Evolutionary conservation across 148 eudicot genomes (phyloP).

Genomic region (Bassia scoparia): DNA sequence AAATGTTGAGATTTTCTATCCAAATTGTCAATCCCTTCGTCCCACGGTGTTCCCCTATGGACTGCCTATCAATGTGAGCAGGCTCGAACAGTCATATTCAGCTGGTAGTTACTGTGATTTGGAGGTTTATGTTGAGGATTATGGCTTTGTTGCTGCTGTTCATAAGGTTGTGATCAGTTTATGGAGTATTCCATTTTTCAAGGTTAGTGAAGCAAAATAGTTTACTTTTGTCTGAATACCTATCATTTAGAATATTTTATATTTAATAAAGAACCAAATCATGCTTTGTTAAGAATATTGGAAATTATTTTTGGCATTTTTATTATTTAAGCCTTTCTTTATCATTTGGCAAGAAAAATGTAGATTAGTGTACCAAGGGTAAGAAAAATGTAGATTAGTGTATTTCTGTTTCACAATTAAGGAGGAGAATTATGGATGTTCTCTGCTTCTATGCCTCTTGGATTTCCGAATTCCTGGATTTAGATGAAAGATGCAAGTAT

Average conservation of each 20-base stretch:
- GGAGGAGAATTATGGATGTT: too few relatives aligned
- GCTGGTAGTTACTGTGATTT: constrained; percentile 62
- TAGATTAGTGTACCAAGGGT: too few relatives aligned
- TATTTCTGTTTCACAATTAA: too few relatives aligned
- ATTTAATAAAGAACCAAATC: background rate
- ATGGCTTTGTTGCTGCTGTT: constrained; percentile 45
- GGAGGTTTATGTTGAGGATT: constrained; percentile 56
- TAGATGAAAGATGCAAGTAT: too few relatives aligned
- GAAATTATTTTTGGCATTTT: too few relatives aligned
- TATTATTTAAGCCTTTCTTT: too few relatives aligned
- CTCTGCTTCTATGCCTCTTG: too few relatives aligned
- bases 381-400: too few relatives aligned
- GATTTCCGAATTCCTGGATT: too few relatives aligned
- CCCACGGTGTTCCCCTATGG: constrained; percentile 51
- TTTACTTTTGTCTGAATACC: background rate
- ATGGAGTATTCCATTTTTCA: constrained; percentile 85
- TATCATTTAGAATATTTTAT: background rate
- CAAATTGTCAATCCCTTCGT: constrained; percentile 47
- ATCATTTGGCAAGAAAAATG: too few relatives aligned
- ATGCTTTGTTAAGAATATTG: too few relatives aligned
- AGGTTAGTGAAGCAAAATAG: constrained; percentile 42
- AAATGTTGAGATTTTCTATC: constrained; percentile 71
- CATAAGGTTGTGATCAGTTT: constrained; percentile 75
- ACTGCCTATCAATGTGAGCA: constrained; percentile 48
- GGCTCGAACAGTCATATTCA: constrained; percentile 40